Base-by-base conservation (phyloP, 495 filamentous ascomycete species). In the Neohortaea acidophila region DNA sequence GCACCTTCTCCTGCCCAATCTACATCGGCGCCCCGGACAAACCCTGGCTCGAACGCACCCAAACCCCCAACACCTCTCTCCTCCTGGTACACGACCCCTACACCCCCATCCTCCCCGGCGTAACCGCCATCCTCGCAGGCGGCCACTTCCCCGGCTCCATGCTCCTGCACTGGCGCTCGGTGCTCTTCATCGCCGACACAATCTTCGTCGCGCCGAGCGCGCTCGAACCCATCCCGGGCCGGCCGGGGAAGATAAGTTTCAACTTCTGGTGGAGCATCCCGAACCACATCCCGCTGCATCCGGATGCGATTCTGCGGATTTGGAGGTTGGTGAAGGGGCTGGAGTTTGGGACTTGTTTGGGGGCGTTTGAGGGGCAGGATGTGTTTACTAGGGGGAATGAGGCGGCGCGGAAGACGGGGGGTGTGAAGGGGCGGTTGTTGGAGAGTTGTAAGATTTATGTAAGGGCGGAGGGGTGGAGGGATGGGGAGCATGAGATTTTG, bases 191-290 rank as follows among this genome's bases (percentile, higher is more conserved):
- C 41, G 78, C 79, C 11, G 79, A 84, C 51, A 77, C 76, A 2
- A 58, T 83, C 21, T 59, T 74, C 21, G 75, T 70, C 10, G 72
- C 72, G 2, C 79, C 77, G 0, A 32, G 29, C 14, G 29, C 10
- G 6, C 10, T 6, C 8, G 18, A 32, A 7, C 29, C 29, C 6
- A 15, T 32, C 7, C 29, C 29, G 14, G 29, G 29, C 7, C 10
- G 63, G 3, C 38, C 54, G 4, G 72, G 67, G 0, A 67, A 71
- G 38, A 73, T 66, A 11, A 69, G 63, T 24, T 84, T 67, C 54
- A 51, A 67, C 4, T 84, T 84, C 58, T 74, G 79, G 72, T 84
- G 74, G 74, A 75, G 69, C 17, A 75, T 76, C 49, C 79, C 79
- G 2, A 84, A 84, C 54, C 73, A 75, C 67, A 82, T 84, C 15